Evolutionary conservation across 192 early-diverging fungal genomes (phyloP), one percentile per base, ranked within the genome.

Genomic region (Pilaira anomala): DNA sequence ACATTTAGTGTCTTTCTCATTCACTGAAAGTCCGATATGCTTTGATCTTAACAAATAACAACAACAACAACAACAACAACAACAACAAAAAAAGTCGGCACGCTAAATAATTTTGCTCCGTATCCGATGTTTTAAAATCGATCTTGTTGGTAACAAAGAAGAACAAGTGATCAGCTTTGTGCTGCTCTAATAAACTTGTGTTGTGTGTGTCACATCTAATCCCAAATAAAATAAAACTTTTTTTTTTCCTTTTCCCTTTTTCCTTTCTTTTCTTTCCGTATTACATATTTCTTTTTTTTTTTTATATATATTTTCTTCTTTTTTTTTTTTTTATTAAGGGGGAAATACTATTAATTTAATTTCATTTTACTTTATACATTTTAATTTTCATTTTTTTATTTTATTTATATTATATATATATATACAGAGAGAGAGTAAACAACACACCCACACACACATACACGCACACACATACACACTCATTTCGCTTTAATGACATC

Each of bases 211-310:
- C n/a, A n/a, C n/a, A n/a, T n/a, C n/a, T n/a, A n/a, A n/a, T n/a
- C n/a, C n/a, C n/a, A n/a, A 55, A 55, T 55, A 3, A 3, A n/a
- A 33, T 18, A 19, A 9, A 16, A 55, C 19, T 36, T 55, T 55
- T 55, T 55, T 55, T 30, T 36, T 36, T 36, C 5, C 30, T 55
- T 29, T 30, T 41, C 42, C 50, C 19, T 6, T 33, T 40, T 39
- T 54, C 28, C 24, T 55, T 51, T 65, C 41, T 65, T 51, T 65
- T 54, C 21, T 33, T 65, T 65, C n/a, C n/a, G n/a, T n/a, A n/a
- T 18, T 48, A 19, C 21, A 29, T 24, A 14, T 24, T 16, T 7
- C 11, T 11, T 65, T 46, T 44, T 46, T 30, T 30, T 45, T 44
- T 54, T 19, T 21, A n/a, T n/a, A n/a, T n/a, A n/a, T n/a, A n/a